These are phyloP conservation scores for Rasamsonia emersonii DNA, from an alignment of 2,329 filamentous ascomycete species.

Conservation along the genomic window DNA sequence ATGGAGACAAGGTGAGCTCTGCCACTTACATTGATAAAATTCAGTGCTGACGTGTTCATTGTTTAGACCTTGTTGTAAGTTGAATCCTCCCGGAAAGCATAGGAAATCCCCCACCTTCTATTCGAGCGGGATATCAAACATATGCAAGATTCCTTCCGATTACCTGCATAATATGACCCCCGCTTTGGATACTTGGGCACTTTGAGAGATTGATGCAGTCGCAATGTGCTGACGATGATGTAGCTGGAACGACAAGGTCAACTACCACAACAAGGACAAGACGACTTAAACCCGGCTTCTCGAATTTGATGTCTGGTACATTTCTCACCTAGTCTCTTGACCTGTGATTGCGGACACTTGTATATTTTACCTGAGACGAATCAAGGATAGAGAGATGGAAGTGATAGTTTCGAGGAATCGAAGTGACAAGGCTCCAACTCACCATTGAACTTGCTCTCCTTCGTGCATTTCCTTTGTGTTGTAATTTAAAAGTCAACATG, in stretches of 20 bases:
- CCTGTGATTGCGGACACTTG: not conserved
- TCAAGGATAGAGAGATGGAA: not conserved
- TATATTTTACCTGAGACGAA: conserved; percentile 1
- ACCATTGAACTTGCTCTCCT: conserved; percentile 6
- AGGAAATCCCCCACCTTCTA: not conserved
- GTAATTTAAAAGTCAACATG: conserved; percentile 10
- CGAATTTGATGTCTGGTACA: not conserved
- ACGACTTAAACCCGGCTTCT: conserved; percentile 24
- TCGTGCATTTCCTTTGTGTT: conserved; percentile 10
- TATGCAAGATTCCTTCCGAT: no score
- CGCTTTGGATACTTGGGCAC: no score
- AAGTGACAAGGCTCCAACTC: not conserved
- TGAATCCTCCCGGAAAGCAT: conserved; percentile 4
- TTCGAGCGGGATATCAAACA: not conserved
- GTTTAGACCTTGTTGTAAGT: conserved; percentile 59
- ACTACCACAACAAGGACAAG: conserved; percentile 96
- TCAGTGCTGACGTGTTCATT: no score
- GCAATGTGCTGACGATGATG: no score
- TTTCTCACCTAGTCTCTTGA: not conserved
- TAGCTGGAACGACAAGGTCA: conserved; percentile 91
- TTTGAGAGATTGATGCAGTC: conserved; percentile 3
- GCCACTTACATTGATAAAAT: no score
- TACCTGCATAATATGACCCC: no score
- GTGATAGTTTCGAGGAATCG: not conserved
- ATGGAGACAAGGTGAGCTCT: conserved; percentile 78